Percentiles rank a stretch among this genome's conserved stretches.
phyloP scores from a whole-genome alignment of 2,329 filamentous ascomycete species.

The Arachnopeziza araneosa region DNA sequence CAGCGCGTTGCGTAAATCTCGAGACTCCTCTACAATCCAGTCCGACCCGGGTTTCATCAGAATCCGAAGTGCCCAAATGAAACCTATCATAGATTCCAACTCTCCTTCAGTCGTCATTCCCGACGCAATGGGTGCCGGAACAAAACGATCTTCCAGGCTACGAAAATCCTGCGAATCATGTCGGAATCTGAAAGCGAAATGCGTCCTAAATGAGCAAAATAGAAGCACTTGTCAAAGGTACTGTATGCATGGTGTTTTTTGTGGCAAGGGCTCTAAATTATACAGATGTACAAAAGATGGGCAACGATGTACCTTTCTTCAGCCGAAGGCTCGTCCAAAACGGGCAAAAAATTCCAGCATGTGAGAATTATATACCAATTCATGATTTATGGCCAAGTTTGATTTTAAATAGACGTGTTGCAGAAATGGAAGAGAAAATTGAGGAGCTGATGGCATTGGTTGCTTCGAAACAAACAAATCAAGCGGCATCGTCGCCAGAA shows the following conservation, averaged over 20 bases:
- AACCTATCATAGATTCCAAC: background rate
- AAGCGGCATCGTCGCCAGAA: background rate
- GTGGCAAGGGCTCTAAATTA: background rate
- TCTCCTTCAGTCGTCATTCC: background rate
- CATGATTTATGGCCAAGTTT: background rate
- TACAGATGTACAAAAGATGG: constrained; percentile 15
- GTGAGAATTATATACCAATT: background rate
- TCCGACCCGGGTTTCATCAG: background rate
- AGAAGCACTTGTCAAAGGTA: constrained; percentile 47
- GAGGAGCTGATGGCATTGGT: constrained; percentile 18
- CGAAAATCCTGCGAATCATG: constrained; percentile 45
- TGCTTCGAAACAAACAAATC: background rate
- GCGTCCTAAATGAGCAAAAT: constrained; percentile 41
- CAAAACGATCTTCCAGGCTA: constrained; percentile 2
- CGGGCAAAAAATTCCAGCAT: constrained; percentile 38
- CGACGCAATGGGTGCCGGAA: background rate
- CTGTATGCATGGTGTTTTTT: background rate
- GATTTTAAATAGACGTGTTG: constrained; percentile 22
- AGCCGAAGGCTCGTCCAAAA: constrained; percentile 43
- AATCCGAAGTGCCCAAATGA: background rate
- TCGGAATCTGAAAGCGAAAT: constrained; percentile 47
- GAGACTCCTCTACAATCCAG: background rate
- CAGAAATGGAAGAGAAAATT: constrained; percentile 31
- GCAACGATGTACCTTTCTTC: constrained; percentile 38
- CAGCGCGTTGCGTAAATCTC: too few species aligned